These are phyloP conservation scores for Sordariomycetes sp. DNA, from an alignment of 2,329 filamentous ascomycete genomes.

Conservation along the genomic window DNA sequence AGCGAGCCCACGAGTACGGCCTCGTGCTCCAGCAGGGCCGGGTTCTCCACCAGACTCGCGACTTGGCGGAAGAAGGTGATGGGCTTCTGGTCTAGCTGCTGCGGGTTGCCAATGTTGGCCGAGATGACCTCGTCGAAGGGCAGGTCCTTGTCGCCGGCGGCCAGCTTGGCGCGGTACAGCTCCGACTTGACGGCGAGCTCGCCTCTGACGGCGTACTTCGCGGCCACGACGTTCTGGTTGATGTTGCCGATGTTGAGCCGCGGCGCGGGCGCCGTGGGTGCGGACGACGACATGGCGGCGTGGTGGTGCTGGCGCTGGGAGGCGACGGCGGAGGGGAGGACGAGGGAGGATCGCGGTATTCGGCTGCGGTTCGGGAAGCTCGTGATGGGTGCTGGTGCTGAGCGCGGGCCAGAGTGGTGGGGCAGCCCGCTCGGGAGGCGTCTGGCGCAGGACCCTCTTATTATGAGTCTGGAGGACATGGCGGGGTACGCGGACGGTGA, in stretches of 20 bases:
- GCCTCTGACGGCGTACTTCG: constrained; percentile 92
- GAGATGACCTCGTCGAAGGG: constrained; percentile 88
- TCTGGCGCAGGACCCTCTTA: background rate
- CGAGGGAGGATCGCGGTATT: background rate
- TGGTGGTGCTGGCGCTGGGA: no score
- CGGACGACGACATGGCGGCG: constrained; percentile 19
- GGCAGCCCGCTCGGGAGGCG: background rate
- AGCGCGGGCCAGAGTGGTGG: background rate
- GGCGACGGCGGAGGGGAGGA: constrained; percentile 3
- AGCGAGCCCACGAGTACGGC: constrained; percentile 62
- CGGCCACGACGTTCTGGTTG: constrained; percentile 75
- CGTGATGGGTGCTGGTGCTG: background rate
- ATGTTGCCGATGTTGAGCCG: constrained; percentile 72
- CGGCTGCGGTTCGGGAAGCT: background rate
- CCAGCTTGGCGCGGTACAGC: constrained; percentile 66
- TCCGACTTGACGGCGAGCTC: constrained; percentile 92
- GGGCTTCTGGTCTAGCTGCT: constrained; percentile 97
- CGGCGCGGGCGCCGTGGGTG: constrained; percentile 19
- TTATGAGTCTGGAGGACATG: background rate
- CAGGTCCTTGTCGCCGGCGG: constrained; percentile 42
- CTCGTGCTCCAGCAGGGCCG: constrained; percentile 67
- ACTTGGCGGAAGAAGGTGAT: constrained; percentile 99
- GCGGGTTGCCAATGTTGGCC: constrained; percentile 97
- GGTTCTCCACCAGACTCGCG: constrained; percentile 84
- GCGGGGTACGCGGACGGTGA: background rate